A percentile compares a stretch with the other conserved stretches of the same genome.
These are phyloP conservation scores for Ulota crispa DNA, from an alignment of 225 moss, liverwort and hornwort species.

Conservation along the genomic window DNA sequence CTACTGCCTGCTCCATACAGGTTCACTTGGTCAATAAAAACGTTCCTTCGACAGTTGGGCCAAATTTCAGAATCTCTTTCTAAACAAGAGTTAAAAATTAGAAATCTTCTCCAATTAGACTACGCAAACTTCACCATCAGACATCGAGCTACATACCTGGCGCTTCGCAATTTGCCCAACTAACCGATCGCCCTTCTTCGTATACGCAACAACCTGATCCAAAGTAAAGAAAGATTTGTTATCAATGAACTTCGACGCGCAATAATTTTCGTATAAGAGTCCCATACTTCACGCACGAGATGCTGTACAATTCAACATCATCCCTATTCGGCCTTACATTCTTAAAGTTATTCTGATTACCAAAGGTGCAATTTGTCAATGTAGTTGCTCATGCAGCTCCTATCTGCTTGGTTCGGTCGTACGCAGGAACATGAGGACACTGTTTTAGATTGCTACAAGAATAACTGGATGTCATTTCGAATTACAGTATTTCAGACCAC, in stretches of 20 bases:
- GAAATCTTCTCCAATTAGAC: not conserved
- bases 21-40: constrained; percentile 2
- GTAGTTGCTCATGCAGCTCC: not conserved
- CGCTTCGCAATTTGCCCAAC: constrained; percentile 98
- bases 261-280: not conserved
- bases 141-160: constrained; percentile 28
- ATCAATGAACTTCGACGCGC: constrained; percentile 16
- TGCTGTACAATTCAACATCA: not conserved
- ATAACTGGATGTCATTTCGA: not conserved
- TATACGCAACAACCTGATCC: constrained; percentile 78
- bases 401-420: not conserved
- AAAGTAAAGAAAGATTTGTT: constrained; percentile 12
- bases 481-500: not conserved
- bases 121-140: not conserved
- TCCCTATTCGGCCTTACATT: not conserved
- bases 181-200: constrained; percentile 86
- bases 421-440: not conserved
- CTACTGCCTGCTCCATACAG: constrained; percentile 71
- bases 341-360: not conserved
- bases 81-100: not conserved
- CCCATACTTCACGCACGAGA: not conserved
- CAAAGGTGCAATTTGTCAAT: not conserved
- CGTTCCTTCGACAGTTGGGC: not conserved
- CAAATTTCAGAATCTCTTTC: not conserved
- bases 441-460: not conserved